phyloP scores from a whole-genome alignment of 2,329 filamentous ascomycete species.

The Aspergillus quadrilineatus region DNA sequence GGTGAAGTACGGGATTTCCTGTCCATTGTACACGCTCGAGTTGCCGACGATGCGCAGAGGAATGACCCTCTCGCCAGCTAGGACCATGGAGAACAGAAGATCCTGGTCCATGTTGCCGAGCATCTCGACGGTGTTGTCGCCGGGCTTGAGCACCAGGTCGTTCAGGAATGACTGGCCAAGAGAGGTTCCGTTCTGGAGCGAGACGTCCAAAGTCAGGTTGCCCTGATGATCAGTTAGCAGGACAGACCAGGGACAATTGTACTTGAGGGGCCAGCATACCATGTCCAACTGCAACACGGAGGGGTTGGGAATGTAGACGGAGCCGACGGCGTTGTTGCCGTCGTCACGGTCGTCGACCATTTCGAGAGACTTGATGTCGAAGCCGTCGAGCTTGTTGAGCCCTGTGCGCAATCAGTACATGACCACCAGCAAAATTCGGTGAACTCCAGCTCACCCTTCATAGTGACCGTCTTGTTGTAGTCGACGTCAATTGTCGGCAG shows the following conservation, averaged over 20 bases:
- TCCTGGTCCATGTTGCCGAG: conserved; percentile 49
- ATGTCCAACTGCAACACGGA: conserved; percentile 57
- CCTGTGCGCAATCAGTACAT: conserved; percentile 39
- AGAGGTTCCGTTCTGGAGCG: conserved; percentile 41
- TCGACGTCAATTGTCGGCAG: conserved; percentile 53
- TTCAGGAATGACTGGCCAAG: conserved; percentile 54
- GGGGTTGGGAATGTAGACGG: conserved; percentile 59
- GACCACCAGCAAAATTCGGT: not conserved
- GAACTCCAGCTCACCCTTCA: conserved; percentile 50
- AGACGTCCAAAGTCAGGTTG: conserved; percentile 57
- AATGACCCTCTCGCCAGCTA: conserved; percentile 44
- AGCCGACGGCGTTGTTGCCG: conserved; percentile 56
- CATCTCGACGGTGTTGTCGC: conserved; percentile 54
- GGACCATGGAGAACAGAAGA: conserved; percentile 22
- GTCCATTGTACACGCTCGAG: conserved; percentile 48
- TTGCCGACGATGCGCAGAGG: conserved; percentile 54
- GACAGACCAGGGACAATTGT: not conserved
- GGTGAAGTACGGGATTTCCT: conserved; percentile 56
- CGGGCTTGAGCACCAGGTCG: conserved; percentile 54
- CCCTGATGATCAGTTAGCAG: conserved; percentile 36
- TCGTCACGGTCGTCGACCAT: conserved; percentile 45
- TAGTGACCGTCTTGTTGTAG: conserved; percentile 58
- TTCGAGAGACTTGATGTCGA: conserved; percentile 50
- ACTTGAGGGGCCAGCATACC: conserved; percentile 26
- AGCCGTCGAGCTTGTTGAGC: conserved; percentile 56